These are phyloP conservation scores for Purshia tridentata DNA, from an alignment of 306 rosid genomes.

Conservation along the genomic window DNA sequence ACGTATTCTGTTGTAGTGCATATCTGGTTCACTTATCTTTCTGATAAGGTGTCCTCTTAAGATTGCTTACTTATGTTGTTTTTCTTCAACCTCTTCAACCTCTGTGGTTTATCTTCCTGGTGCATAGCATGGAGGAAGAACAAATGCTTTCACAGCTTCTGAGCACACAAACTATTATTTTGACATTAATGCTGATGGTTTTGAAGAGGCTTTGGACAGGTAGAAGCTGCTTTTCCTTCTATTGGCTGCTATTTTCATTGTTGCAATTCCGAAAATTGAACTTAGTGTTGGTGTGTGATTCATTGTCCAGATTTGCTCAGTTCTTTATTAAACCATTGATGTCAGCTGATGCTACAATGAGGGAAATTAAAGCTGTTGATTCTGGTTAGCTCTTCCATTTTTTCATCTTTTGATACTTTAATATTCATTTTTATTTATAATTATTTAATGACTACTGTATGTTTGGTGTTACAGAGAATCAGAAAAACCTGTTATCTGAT, in stretches of 20 bases:
- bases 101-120: too few species aligned
- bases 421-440: neutral
- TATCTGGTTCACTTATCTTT: too few species aligned
- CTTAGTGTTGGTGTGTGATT: constrained; percentile 22
- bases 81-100: too few species aligned
- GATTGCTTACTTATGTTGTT: too few species aligned
- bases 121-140: constrained; percentile 74
- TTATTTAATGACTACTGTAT: neutral
- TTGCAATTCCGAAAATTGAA: constrained; percentile 9
- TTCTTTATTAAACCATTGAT: constrained; percentile 91
- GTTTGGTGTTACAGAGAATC: constrained; percentile 60
- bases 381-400: constrained; percentile 60
- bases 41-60: too few species aligned
- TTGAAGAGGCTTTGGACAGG: constrained; percentile 98
- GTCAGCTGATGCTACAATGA: constrained; percentile 93
- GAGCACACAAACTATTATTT: constrained; percentile 77
- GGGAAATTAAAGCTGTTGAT: constrained; percentile 99
- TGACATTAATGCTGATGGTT: constrained; percentile 78
- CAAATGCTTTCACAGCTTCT: constrained; percentile 80
- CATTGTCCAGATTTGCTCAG: constrained; percentile 75
- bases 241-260: constrained; percentile 5
- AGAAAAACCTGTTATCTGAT: constrained; percentile 88
- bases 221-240: constrained; percentile 29
- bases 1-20: too few species aligned
- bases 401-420: constrained; percentile 10